Conservation (phyloP, 768 basidiomycete genomes). For the Kwoniella mangroviensis region DNA sequence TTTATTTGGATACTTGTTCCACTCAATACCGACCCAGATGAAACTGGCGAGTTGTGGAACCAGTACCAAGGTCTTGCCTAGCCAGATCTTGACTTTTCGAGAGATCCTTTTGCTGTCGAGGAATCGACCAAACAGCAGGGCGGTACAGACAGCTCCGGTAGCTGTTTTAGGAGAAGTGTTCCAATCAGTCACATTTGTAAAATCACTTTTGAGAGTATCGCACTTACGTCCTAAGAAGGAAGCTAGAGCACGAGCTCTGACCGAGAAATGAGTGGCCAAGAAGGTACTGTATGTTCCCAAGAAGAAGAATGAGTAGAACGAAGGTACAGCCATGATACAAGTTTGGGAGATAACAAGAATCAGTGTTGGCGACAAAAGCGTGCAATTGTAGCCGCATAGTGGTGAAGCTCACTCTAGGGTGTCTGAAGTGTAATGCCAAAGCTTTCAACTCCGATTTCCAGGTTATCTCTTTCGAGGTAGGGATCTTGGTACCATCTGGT, state of each 20-base stretch:
- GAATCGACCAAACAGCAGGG: slow-evolving; percentile 28
- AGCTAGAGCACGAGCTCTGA: slow-evolving; percentile 38
- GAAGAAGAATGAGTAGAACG: slow-evolving; percentile 42
- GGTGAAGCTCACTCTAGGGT: slow-evolving; percentile 23
- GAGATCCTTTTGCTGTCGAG: slow-evolving; percentile 35
- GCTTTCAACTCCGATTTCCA: slow-evolving; percentile 29
- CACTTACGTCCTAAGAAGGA: slow-evolving; percentile 42
- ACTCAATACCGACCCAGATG: slow-evolving; percentile 13
- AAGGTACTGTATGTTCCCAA: slow-evolving; percentile 35
- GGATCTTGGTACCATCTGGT: slow-evolving; percentile 28
- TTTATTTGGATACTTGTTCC: slow-evolving; percentile 7
- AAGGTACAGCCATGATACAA: slow-evolving; percentile 30
- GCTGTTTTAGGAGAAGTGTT: background rate
- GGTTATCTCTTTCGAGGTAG: slow-evolving; percentile 10
- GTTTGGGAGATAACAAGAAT: slow-evolving; percentile 9
- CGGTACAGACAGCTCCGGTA: slow-evolving; percentile 28
- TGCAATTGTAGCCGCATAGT: background rate
- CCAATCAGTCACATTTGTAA: background rate
- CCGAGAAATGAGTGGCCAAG: slow-evolving; percentile 33
- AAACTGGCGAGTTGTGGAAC: slow-evolving; percentile 1
- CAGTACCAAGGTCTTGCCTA: background rate
- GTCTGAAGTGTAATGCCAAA: slow-evolving; percentile 19
- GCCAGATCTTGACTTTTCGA: background rate
- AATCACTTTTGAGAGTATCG: background rate
- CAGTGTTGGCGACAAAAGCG: background rate